Evolutionary conservation across 139 green algal genomes (phyloP), one percentile per base, ranked within the genome.

Genomic region (Marvania coccoides): DNA sequence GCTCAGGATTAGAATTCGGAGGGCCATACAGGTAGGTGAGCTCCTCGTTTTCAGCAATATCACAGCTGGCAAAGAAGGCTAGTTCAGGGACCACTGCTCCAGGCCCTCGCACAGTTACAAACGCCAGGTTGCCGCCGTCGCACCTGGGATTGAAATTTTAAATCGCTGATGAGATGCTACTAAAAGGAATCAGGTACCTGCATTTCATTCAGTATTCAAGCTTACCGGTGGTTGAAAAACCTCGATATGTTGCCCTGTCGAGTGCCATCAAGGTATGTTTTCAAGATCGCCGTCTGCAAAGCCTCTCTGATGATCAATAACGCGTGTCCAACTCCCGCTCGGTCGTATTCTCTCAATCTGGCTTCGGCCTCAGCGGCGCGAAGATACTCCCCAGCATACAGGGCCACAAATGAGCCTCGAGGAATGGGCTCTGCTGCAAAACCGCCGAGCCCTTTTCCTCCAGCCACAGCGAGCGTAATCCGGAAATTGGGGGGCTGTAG

Each of bases 241-340:
- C 77, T 75, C 0, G 81, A 74, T 1, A 83, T 53, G 53, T 91
- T 91, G 26, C 85, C 80, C 0, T 8, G 47, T 0, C 6, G 12
- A 0, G 85, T 91, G 4, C 79, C 80, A 54, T 91, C 85, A 12
- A 91, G 83, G 63, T 88, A 86, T 39, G 76, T 46, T 1, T 76
- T 61, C 61, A 91, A 47, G 7, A 54, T 58, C 0, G 79, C 63
- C 23, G 28, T 68, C 0, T 77, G 83, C 45, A 90, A 67, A 46
- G 74, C 36, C 63, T 87, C 67, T 0, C 76, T 57, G 4, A 89
- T 58, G 4, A 86, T 69, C 71, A 87, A 56, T 26, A 89, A 54
- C 14, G 83, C 83, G 73, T 87, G 81, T 2, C 77, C 80, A 4
- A 47, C n/a, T 19, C 51, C 53, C 3, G 28, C 30, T 3, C 5